Evolutionary conservation across 805 yeast genomes (phyloP).

Genomic region (Cyberlindnera mississippiensis): DNA sequence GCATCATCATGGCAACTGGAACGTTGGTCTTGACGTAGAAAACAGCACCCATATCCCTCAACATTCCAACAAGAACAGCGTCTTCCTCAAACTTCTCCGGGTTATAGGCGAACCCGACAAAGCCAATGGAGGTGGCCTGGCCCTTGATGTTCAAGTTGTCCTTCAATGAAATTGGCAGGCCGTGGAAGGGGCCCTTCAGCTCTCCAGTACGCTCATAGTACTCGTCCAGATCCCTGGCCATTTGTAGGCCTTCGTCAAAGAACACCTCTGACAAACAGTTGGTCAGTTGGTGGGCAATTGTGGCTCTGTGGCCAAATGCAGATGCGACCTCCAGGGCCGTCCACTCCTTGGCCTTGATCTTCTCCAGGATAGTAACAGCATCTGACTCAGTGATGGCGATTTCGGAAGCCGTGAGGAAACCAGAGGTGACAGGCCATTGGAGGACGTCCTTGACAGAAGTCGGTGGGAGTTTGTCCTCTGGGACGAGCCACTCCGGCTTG

Average conservation of each 20-base stretch:
- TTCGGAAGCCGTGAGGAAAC: slow-evolving; percentile 33
- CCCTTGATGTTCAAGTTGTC: slow-evolving; percentile 41
- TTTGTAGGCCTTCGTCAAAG: slow-evolving; percentile 51
- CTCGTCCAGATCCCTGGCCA: slow-evolving; percentile 52
- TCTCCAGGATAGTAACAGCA: slow-evolving; percentile 20
- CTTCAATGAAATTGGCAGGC: slow-evolving; percentile 61
- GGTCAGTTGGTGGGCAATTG: slow-evolving; percentile 52
- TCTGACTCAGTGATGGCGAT: slow-evolving; percentile 29
- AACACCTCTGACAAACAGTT: slow-evolving; percentile 37
- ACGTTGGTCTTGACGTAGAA: slow-evolving; percentile 51
- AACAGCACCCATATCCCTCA: slow-evolving; percentile 48
- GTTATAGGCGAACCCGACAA: slow-evolving; percentile 36
- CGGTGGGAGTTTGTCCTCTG: slow-evolving; percentile 16
- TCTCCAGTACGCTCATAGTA: slow-evolving; percentile 44
- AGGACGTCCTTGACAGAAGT: slow-evolving; percentile 36
- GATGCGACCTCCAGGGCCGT: slow-evolving; percentile 42
- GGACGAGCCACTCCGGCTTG: slow-evolving; percentile 20
- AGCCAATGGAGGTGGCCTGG: slow-evolving; percentile 46
- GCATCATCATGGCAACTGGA: slow-evolving; percentile 48
- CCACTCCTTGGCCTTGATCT: slow-evolving; percentile 33
- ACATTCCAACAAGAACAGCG: slow-evolving; percentile 36
- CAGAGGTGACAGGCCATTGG: slow-evolving; percentile 26
- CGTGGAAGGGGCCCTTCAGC: slow-evolving; percentile 62
- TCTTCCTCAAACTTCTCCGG: slow-evolving; percentile 27
- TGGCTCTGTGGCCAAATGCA: slow-evolving; percentile 58